Evolutionary conservation across 2,329 filamentous ascomycete species (phyloP).

Genomic region (Diaporthe eres): DNA sequence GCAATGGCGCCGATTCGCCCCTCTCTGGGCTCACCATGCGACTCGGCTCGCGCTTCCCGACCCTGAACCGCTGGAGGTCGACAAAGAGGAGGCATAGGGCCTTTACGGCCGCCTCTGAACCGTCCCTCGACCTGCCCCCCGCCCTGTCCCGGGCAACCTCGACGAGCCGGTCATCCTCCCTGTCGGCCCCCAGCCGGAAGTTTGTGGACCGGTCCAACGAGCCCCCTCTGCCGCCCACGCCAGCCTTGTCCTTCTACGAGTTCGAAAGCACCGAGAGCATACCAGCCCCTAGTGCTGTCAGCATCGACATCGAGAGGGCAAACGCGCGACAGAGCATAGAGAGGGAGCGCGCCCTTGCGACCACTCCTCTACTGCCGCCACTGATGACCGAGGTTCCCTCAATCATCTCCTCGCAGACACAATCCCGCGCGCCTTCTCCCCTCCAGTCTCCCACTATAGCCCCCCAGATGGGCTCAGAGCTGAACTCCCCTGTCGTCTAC

Average conservation of each 20-base stretch:
- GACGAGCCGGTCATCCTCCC: constrained; percentile 80
- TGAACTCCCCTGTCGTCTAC: constrained; percentile 55
- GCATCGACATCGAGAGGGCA: constrained; percentile 68
- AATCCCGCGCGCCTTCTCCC: constrained; percentile 79
- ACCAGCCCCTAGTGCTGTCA: constrained; percentile 61
- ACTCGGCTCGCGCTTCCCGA: constrained; percentile 73
- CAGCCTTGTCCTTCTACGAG: constrained; percentile 74
- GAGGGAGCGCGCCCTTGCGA: constrained; percentile 74
- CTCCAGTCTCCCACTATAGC: constrained; percentile 87
- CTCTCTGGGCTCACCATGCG: constrained; percentile 75
- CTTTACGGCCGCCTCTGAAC: constrained; percentile 80
- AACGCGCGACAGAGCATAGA: constrained; percentile 66
- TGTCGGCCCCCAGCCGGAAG: constrained; percentile 72
- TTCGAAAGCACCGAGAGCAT: constrained; percentile 73
- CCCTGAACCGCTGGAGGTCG: constrained; percentile 65
- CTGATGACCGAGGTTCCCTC: constrained; percentile 74
- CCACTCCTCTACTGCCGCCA: constrained; percentile 88
- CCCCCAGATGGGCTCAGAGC: constrained; percentile 61
- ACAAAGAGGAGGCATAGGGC: constrained; percentile 61
- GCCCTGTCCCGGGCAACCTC: constrained; percentile 76
- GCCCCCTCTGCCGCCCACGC: constrained; percentile 70
- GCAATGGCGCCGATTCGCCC: constrained; percentile 69
- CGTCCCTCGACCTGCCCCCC: constrained; percentile 83
- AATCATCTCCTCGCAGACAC: constrained; percentile 55
- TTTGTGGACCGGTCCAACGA: constrained; percentile 62